These are phyloP conservation scores for Moringa oleifera DNA, from an alignment of 345 rosid genomes.

Conservation along the genomic window DNA sequence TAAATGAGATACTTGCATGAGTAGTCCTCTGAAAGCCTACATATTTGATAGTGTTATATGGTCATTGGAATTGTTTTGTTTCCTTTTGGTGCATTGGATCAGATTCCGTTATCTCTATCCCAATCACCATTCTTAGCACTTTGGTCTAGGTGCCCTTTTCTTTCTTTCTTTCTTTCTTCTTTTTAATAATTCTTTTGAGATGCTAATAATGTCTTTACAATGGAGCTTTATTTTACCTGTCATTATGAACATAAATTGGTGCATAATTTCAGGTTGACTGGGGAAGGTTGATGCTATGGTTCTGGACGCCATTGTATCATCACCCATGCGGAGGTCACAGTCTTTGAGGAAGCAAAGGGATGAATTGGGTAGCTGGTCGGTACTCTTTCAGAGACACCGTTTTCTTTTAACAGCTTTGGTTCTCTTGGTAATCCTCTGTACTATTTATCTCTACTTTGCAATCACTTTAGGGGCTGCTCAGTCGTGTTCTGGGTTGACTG, in stretches of 20 bases:
- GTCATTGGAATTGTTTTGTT: too few relatives aligned
- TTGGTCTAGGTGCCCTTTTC: too few relatives aligned
- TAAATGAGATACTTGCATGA: too few relatives aligned
- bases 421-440: constrained; percentile 76
- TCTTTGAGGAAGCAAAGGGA: constrained; percentile 64
- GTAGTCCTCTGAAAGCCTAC: too few relatives aligned
- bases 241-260: background rate
- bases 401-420: constrained; percentile 76
- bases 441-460: constrained; percentile 87
- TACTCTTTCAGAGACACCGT: constrained; percentile 70
- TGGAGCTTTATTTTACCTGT: too few relatives aligned
- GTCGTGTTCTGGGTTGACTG: constrained; percentile 66
- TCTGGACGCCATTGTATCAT: constrained; percentile 62
- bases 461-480: constrained; percentile 61
- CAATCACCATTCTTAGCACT: too few relatives aligned
- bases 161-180: too few relatives aligned
- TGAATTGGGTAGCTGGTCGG: constrained; percentile 76
- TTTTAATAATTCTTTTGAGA: background rate
- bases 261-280: constrained; percentile 16
- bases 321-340: constrained; percentile 68
- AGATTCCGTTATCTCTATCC: too few relatives aligned
- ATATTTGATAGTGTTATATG: too few relatives aligned
- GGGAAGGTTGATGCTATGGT: constrained; percentile 40
- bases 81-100: too few relatives aligned
- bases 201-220: too few relatives aligned